These are phyloP conservation scores for Colletotrichum graminicola DNA, from an alignment of 2,329 filamentous ascomycete genomes.

Conservation along the genomic window DNA sequence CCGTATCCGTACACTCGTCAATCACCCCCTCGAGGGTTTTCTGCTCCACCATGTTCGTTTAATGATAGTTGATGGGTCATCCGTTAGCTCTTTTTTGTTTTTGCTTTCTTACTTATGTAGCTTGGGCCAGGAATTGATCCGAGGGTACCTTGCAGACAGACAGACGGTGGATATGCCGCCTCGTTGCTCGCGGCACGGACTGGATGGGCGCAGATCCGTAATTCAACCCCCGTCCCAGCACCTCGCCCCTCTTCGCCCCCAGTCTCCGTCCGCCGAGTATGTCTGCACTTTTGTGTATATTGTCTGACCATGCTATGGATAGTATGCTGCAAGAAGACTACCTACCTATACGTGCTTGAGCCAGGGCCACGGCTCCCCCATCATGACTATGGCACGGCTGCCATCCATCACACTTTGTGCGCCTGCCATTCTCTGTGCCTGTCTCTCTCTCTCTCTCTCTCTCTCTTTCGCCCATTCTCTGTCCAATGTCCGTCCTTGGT, in stretches of 20 bases:
- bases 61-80: neutral
- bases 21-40: too few relatives aligned
- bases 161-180: neutral
- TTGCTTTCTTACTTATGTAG: too few relatives aligned
- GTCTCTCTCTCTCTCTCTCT: conserved; percentile 4
- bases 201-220: neutral
- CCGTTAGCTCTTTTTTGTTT: neutral
- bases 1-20: too few relatives aligned
- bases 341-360: neutral
- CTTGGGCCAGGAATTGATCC: neutral
- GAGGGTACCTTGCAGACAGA: neutral
- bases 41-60: neutral
- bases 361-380: neutral
- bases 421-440: neutral
- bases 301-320: neutral
- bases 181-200: neutral
- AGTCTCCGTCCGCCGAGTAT: neutral
- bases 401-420: neutral
- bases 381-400: neutral
- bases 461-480: neutral
- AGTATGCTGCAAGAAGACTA: neutral
- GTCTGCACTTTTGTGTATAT: neutral
- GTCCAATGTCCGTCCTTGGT: neutral
- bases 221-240: neutral
- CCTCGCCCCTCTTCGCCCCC: neutral